Conservation (phyloP, 2,329 filamentous ascomycete species). For the Monosporascus sp. region DNA sequence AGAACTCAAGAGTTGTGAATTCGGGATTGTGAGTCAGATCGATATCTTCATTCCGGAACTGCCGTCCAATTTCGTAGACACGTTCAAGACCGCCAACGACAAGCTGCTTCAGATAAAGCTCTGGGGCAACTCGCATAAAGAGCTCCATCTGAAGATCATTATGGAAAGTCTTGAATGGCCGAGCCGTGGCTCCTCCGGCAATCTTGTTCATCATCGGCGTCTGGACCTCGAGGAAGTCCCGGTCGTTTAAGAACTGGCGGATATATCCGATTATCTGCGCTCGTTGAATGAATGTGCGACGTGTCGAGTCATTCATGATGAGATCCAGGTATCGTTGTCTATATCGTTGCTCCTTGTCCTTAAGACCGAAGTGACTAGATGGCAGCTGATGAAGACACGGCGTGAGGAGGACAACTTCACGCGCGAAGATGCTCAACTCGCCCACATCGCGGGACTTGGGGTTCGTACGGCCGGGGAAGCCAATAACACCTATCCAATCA, state of each 20-base stretch:
- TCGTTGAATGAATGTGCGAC: slow-evolving; percentile 78
- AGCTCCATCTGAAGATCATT: slow-evolving; percentile 94
- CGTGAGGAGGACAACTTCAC: slow-evolving; percentile 76
- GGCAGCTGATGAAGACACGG: slow-evolving; percentile 90
- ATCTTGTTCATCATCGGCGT: slow-evolving; percentile 97
- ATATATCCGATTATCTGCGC: slow-evolving; percentile 87
- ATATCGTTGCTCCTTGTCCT: slow-evolving; percentile 90
- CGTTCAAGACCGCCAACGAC: slow-evolving; percentile 91
- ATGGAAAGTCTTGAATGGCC: slow-evolving; percentile 91
- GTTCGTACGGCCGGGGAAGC: slow-evolving; percentile 77
- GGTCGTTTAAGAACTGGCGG: slow-evolving; percentile 79
- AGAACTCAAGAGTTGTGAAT: slow-evolving; percentile 97
- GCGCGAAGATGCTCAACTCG: slow-evolving; percentile 90
- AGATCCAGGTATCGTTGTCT: slow-evolving; percentile 92
- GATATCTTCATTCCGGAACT: slow-evolving; percentile 91
- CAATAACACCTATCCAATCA: slow-evolving; percentile 85
- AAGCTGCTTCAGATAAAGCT: slow-evolving; percentile 93
- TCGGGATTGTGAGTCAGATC: slow-evolving; percentile 96
- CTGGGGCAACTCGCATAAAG: slow-evolving; percentile 90
- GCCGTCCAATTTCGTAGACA: slow-evolving; percentile 92
- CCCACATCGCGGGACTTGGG: slow-evolving; percentile 88
- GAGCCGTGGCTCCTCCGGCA: slow-evolving; percentile 90
- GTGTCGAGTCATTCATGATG: slow-evolving; percentile 88
- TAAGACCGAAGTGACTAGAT: slow-evolving; percentile 87
- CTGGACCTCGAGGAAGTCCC: slow-evolving; percentile 89